These are phyloP conservation scores for Malassezia caprae DNA, from an alignment of 1,284 basidiomycete genomes.

Conservation along the genomic window DNA sequence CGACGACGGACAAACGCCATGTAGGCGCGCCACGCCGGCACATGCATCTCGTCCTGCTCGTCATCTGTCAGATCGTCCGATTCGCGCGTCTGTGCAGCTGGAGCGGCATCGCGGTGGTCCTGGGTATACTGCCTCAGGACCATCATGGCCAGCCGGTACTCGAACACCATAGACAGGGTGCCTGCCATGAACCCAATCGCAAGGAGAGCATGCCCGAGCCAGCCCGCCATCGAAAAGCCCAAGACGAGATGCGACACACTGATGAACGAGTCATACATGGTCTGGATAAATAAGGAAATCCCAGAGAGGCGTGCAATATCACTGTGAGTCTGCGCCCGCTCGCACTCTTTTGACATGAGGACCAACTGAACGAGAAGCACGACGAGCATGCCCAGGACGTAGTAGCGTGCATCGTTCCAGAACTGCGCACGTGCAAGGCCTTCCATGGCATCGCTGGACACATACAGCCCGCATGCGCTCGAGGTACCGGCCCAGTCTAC, in stretches of 20 bases:
- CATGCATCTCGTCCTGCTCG: not conserved
- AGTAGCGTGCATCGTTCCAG: conserved; percentile 12
- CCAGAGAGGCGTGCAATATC: conserved; percentile 7
- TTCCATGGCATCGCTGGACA: not conserved
- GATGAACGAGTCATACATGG: conserved; percentile 10
- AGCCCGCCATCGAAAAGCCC: not conserved
- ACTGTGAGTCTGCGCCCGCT: conserved; percentile 8
- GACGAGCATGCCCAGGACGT: conserved; percentile 8
- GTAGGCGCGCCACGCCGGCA: not conserved
- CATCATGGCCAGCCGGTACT: conserved; percentile 4
- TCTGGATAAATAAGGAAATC: conserved; percentile 4
- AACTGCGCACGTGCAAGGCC: conserved; percentile 2
- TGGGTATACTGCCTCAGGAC: not conserved
- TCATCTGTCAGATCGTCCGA: not conserved
- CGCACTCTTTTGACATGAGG: conserved; percentile 4
- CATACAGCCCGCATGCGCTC: not conserved
- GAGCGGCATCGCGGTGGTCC: not conserved
- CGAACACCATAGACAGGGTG: conserved; percentile 9
- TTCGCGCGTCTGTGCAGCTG: not conserved
- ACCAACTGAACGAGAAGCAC: conserved; percentile 8
- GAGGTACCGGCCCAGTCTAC: conserved; percentile 1
- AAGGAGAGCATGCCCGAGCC: not conserved
- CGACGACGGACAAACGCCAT: not conserved
- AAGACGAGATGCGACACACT: conserved; percentile 6
- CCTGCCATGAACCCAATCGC: conserved; percentile 9